A percentile compares a stretch with the other conserved stretches of the same genome.
Conservation (phyloP, 805 yeast species). For the Nakazawaea laoshanensis region DNA sequence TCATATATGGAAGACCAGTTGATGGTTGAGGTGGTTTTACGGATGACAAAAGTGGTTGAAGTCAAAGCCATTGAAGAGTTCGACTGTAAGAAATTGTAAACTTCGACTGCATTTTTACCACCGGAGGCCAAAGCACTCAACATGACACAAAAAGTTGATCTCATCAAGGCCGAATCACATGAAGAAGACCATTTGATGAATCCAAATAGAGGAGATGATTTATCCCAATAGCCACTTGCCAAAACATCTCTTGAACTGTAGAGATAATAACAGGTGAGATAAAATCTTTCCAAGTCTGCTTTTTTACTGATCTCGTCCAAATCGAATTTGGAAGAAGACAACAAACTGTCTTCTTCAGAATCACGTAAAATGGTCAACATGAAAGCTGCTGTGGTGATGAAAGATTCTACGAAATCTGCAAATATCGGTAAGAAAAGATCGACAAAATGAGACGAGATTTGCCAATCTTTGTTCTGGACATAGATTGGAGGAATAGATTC, state of each 20-base stretch:
- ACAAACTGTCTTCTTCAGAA: slow-evolving; percentile 62
- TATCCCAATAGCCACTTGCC: slow-evolving; percentile 64
- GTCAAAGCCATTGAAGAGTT: slow-evolving; percentile 12
- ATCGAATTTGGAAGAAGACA: slow-evolving; percentile 46
- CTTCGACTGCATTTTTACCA: slow-evolving; percentile 41
- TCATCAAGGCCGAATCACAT: slow-evolving; percentile 66
- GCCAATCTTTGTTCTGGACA: slow-evolving; percentile 16
- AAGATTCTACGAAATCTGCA: slow-evolving; percentile 42
- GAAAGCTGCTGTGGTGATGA: slow-evolving; percentile 58
- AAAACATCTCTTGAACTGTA: slow-evolving; percentile 55
- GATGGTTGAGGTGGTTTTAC: slow-evolving; percentile 17
- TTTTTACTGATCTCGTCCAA: slow-evolving; percentile 59
- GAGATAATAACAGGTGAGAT: slow-evolving; percentile 62
- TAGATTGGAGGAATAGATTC: slow-evolving; percentile 19
- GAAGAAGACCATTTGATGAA: slow-evolving; percentile 85
- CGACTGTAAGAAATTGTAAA: slow-evolving; percentile 37
- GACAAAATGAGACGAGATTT: slow-evolving; percentile 19
- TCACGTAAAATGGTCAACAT: slow-evolving; percentile 61
- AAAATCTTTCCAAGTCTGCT: slow-evolving; percentile 85
- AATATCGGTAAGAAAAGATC: slow-evolving; percentile 32
- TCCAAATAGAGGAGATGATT: slow-evolving; percentile 56
- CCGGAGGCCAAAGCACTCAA: slow-evolving; percentile 67
- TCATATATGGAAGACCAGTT: slow-evolving; percentile 29
- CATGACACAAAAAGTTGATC: slow-evolving; percentile 75
- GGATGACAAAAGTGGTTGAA: slow-evolving; percentile 16